phyloP scores from a whole-genome alignment of 306 rosid species.

The Quercus suber region DNA sequence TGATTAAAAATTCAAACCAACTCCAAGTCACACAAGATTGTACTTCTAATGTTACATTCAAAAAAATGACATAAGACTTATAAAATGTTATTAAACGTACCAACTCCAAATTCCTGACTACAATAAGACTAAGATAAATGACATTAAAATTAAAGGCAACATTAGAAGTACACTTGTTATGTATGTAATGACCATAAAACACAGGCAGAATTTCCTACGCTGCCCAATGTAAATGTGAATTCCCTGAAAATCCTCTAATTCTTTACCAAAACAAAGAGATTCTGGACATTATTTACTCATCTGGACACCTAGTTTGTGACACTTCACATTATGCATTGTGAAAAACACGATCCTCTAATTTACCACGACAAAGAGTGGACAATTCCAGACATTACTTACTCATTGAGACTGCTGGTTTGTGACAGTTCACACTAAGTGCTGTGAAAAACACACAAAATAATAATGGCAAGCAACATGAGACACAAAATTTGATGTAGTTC shows the following conservation, averaged over 20 bases:
- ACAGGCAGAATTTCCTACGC: not conserved
- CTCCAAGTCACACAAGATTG: no score
- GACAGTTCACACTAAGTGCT: not conserved
- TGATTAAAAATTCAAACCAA: not conserved
- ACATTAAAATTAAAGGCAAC: not conserved
- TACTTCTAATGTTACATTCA: no score
- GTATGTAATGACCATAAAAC: not conserved
- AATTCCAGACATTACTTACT: not conserved
- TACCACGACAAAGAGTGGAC: not conserved
- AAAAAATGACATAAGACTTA: no score
- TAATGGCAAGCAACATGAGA: no score
- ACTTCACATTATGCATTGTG: not conserved
- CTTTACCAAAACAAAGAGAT: not conserved
- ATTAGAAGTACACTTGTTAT: not conserved
- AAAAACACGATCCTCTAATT: not conserved
- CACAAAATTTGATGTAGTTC: no score
- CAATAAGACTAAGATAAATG: not conserved
- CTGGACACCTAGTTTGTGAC: not conserved
- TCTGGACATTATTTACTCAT: not conserved
- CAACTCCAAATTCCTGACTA: not conserved
- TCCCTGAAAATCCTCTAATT: not conserved
- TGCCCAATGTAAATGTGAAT: not conserved
- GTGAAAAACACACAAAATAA: no score
- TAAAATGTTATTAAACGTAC: no score
- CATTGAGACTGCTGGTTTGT: not conserved